These are phyloP conservation scores for Chenopodium quinoa DNA, from an alignment of 148 eudicot species.

Conservation along the genomic window DNA sequence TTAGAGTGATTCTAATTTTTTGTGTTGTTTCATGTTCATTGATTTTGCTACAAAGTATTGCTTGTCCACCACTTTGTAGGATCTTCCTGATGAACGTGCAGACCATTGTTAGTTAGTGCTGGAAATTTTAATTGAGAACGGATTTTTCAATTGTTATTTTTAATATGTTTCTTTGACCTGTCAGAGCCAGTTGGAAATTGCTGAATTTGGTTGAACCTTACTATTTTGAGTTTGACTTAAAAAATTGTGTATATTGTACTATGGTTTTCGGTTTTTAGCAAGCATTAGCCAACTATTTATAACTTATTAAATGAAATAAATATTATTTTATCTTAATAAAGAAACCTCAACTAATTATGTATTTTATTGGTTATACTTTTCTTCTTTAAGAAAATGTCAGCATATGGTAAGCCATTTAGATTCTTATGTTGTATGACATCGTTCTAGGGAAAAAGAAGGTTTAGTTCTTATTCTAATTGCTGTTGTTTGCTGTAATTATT, in stretches of 20 bases:
- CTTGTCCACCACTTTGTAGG: neutral
- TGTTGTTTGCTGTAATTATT: neutral
- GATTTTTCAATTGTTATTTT: neutral
- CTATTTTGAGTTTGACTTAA: constrained; percentile 1
- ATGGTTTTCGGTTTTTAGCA: neutral
- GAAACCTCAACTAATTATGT: neutral
- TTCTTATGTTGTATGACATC: neutral
- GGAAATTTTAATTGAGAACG: neutral
- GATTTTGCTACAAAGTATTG: neutral
- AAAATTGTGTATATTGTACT: neutral
- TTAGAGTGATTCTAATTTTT: neutral
- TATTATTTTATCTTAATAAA: neutral
- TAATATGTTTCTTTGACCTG: constrained; percentile 4
- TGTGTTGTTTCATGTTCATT: neutral
- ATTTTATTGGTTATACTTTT: neutral
- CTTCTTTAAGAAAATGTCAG: neutral
- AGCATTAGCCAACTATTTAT: neutral
- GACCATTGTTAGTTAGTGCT: constrained; percentile 24
- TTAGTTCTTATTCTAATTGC: neutral
- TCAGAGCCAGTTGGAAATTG: constrained; percentile 13
- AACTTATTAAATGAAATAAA: neutral
- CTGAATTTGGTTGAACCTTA: neutral
- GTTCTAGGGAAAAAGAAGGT: neutral
- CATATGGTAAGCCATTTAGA: neutral
- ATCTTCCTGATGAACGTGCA: constrained; percentile 11